phyloP scores from a whole-genome alignment of 106 monocot species.

The Dendrobium officinale region DNA sequence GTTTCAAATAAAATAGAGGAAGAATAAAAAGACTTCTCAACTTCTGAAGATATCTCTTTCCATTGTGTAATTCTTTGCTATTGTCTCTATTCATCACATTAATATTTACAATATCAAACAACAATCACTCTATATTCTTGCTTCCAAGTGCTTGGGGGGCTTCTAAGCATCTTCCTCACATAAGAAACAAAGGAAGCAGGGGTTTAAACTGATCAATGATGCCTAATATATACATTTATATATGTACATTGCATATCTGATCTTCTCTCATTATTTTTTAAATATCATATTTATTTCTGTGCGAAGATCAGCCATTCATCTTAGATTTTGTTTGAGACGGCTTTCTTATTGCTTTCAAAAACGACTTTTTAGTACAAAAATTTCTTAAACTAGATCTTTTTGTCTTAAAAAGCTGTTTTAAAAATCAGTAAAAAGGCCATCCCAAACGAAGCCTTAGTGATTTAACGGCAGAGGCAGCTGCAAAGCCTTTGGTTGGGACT shows the following conservation, averaged over 20 bases:
- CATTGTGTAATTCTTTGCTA: not conserved
- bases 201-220: not conserved
- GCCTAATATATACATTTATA: not conserved
- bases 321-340: not conserved
- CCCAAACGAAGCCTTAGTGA: not conserved
- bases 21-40: slow-evolving; percentile 1
- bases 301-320: not conserved
- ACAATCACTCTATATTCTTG: not conserved
- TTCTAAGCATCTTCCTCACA: slow-evolving; percentile 5
- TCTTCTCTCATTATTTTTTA: not conserved
- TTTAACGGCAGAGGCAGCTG: slow-evolving; percentile 11
- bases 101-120: not conserved
- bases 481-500: slow-evolving; percentile 14
- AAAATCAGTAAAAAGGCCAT: too few species aligned
- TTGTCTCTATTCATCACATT: not conserved
- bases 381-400: too few species aligned
- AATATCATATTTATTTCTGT: not conserved
- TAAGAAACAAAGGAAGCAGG: slow-evolving; percentile 10
- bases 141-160: slow-evolving; percentile 9
- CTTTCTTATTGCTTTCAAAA: too few species aligned
- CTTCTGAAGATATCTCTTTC: not conserved
- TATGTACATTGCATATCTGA: slow-evolving; percentile 4
- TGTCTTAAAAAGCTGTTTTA: too few species aligned
- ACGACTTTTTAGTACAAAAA: too few species aligned
- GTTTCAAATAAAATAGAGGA: slow-evolving; percentile 5